These are phyloP conservation scores for Cryptosporidium baileyi DNA, from an alignment of 169 alveolate species.

Conservation along the genomic window DNA sequence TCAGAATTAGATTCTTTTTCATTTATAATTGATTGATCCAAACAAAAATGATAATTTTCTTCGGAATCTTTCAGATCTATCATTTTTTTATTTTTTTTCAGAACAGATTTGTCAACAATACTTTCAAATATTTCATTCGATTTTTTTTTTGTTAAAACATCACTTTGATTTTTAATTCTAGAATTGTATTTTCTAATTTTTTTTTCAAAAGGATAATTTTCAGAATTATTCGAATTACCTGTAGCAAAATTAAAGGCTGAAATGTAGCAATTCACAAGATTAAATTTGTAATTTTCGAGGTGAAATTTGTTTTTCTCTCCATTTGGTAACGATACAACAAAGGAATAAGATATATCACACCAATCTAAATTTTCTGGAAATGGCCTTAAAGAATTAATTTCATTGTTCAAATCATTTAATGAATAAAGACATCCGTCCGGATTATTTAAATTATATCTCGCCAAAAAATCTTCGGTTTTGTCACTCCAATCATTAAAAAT, in stretches of 20 bases:
- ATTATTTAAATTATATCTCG: constrained; percentile 45
- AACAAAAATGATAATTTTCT: too few species aligned
- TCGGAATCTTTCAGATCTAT: too few species aligned
- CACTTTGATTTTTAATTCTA: background rate
- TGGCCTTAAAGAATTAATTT: constrained; percentile 45
- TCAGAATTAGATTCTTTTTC: too few species aligned
- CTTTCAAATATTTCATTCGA: background rate
- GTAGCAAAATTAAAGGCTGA: constrained; percentile 13
- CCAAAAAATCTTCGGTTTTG: constrained; percentile 39
- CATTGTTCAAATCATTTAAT: constrained; percentile 17
- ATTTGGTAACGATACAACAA: background rate
- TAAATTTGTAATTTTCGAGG: constrained; percentile 26
- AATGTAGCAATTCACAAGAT: constrained; percentile 8
- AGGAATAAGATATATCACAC: constrained; percentile 31
- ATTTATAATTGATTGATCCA: too few species aligned
- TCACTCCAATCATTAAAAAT: constrained; percentile 46
- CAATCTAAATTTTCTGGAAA: constrained; percentile 57
- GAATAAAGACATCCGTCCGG: constrained; percentile 47
- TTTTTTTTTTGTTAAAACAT: background rate
- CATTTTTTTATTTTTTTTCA: too few species aligned
- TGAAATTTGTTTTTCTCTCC: background rate
- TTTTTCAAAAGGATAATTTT: background rate
- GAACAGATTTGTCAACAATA: too few species aligned
- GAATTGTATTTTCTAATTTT: constrained; percentile 28
- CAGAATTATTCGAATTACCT: background rate